Conservation (phyloP, 2,329 filamentous ascomycete genomes). For the Talaromyces piceae region DNA sequence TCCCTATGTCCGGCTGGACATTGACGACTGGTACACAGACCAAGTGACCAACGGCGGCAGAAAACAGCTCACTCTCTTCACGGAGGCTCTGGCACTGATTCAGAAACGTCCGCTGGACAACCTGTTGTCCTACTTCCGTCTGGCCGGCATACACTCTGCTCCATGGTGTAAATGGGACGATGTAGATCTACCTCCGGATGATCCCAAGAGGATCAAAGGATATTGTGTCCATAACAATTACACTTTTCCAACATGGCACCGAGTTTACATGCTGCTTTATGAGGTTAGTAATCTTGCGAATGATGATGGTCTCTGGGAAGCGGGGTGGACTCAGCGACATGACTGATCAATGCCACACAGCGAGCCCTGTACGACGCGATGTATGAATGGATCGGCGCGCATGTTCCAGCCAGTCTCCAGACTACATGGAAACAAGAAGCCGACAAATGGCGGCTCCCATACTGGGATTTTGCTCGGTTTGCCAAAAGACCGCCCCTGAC, state of each 20-base stretch:
- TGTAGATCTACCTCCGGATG: conserved; percentile 28
- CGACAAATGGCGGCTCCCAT: conserved; percentile 40
- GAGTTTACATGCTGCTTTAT: conserved; percentile 63
- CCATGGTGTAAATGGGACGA: conserved; percentile 68
- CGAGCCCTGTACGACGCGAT: conserved; percentile 33
- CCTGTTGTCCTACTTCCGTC: background rate
- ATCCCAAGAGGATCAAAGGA: conserved; percentile 39
- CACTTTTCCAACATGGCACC: conserved; percentile 76
- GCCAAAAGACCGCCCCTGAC: too few relatives aligned
- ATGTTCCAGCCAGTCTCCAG: conserved; percentile 39
- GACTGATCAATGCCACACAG: conserved; percentile 16
- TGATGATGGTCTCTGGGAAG: background rate
- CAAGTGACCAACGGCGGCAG: conserved; percentile 8
- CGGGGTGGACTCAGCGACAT: background rate
- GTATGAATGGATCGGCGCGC: conserved; percentile 24
- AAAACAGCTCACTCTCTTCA: conserved; percentile 14
- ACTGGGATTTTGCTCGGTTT: conserved; percentile 42
- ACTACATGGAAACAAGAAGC: conserved; percentile 40
- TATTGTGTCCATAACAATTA: conserved; percentile 73
- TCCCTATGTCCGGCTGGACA: too few relatives aligned
- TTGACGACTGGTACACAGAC: conserved; percentile 14
- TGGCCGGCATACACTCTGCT: conserved; percentile 28
- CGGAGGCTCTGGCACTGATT: conserved; percentile 12
- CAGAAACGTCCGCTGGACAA: conserved; percentile 9
- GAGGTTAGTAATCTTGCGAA: conserved; percentile 41